A percentile compares a stretch with the other conserved stretches of the same genome.
These are phyloP conservation scores for Podila minutissima DNA, from an alignment of 192 early-diverging fungal species.

Conservation along the genomic window DNA sequence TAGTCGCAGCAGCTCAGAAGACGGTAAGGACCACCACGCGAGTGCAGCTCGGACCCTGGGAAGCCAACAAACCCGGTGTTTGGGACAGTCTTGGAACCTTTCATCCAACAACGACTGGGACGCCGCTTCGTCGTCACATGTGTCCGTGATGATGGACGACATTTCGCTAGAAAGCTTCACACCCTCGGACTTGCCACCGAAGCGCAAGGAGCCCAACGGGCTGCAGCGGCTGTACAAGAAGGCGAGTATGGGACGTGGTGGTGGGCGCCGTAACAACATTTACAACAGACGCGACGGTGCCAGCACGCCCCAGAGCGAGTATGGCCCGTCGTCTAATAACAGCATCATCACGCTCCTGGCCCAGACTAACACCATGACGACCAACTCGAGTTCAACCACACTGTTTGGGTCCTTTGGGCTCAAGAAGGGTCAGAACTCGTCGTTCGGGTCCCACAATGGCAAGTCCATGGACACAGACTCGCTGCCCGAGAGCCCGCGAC, in stretches of 20 bases:
- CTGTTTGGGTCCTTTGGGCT: constrained; percentile 23
- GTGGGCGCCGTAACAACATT: neutral
- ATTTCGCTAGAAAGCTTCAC: constrained; percentile 30
- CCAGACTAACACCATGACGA: constrained; percentile 7
- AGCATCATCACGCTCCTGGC: constrained; percentile 33
- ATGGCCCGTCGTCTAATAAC: constrained; percentile 15
- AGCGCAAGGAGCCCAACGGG: neutral
- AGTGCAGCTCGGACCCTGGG: neutral
- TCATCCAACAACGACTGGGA: neutral
- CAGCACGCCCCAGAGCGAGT: constrained; percentile 3
- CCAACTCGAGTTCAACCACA: constrained; percentile 27
- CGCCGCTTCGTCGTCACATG: constrained; percentile 15
- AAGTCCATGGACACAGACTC: neutral
- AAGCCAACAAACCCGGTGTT: too few relatives aligned
- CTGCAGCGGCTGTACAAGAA: constrained; percentile 1
- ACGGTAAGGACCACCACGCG: neutral
- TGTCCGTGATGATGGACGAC: constrained; percentile 34
- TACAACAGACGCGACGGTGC: neutral
- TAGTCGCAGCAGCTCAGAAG: neutral
- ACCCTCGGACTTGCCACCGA: constrained; percentile 6
- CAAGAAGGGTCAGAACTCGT: constrained; percentile 8
- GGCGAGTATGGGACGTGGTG: neutral
- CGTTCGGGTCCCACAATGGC: neutral
- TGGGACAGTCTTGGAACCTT: too few relatives aligned
- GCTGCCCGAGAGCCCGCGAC: neutral